phyloP scores from a whole-genome alignment of 1,284 basidiomycete genomes.

The Entoloma clypeatum region DNA sequence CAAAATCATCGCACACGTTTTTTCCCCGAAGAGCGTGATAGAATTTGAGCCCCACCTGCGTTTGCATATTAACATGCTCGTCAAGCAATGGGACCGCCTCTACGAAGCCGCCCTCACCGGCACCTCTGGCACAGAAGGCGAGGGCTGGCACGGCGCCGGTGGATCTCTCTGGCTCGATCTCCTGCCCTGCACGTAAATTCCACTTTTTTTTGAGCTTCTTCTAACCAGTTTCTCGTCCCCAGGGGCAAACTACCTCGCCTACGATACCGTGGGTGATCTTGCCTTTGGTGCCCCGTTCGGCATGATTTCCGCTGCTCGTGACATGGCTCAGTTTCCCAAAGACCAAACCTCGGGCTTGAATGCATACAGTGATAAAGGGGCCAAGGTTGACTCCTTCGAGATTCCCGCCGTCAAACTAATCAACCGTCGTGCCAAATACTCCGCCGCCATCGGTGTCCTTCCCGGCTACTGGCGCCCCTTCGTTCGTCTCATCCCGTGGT shows the following conservation, averaged over 20 bases:
- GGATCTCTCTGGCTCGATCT: conserved; percentile 72
- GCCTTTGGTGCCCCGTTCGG: conserved; percentile 88
- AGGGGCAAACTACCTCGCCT: conserved; percentile 67
- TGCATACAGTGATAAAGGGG: conserved; percentile 46
- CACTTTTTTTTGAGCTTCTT: conserved; percentile 1
- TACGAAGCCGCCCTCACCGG: conserved; percentile 54
- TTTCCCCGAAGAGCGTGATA: conserved; percentile 78
- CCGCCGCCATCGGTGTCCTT: conserved; percentile 81
- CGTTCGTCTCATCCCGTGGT: conserved; percentile 73
- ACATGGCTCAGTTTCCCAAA: conserved; percentile 61
- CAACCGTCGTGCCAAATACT: conserved; percentile 87
- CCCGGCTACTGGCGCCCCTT: conserved; percentile 69
- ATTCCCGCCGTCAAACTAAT: conserved; percentile 85
- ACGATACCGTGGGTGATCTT: conserved; percentile 85
- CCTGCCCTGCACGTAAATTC: conserved; percentile 53
- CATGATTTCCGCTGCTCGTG: conserved; percentile 77
- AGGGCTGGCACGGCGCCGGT: conserved; percentile 59
- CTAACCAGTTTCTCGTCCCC: conserved; percentile 2
- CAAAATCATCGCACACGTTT: conserved; percentile 86
- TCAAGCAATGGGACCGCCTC: conserved; percentile 80
- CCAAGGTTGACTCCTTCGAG: conserved; percentile 45
- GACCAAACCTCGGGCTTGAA: conserved; percentile 47
- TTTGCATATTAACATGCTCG: conserved; percentile 55
- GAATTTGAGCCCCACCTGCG: conserved; percentile 80
- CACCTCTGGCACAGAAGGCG: conserved; percentile 55